A percentile compares a stretch with the other conserved stretches of the same genome.
These are phyloP conservation scores for Capsella bursapastoris DNA, from an alignment of 345 rosid species.

Conservation along the genomic window DNA sequence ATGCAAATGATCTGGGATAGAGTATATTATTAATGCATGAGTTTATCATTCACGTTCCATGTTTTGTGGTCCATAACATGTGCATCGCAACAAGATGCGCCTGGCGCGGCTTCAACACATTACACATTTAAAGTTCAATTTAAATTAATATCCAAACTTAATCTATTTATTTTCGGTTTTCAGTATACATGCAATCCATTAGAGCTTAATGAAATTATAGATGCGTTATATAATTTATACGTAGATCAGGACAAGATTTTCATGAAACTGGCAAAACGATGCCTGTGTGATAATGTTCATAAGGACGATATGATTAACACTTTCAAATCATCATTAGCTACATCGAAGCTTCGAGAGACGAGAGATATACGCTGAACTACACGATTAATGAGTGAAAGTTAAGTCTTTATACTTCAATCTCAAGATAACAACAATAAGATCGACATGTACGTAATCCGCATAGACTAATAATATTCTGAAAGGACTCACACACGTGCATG, in stretches of 20 bases:
- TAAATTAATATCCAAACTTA: not conserved
- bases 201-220: no score
- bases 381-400: not conserved
- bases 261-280: not conserved
- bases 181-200: not conserved
- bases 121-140: constrained; percentile 26
- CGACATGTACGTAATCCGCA: not conserved
- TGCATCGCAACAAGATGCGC: constrained; percentile 36
- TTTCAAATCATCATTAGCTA: no score
- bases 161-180: not conserved
- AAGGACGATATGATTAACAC: no score
- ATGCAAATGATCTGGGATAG: not conserved
- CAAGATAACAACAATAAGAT: not conserved
- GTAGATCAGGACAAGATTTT: no score
- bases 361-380: not conserved
- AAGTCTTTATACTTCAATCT: not conserved
- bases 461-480: not conserved
- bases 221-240: no score
- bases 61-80: constrained; percentile 28
- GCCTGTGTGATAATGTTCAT: not conserved
- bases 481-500: not conserved
- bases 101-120: constrained; percentile 28
- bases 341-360: not conserved
- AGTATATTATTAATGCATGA: constrained; percentile 6
- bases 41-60: constrained; percentile 19